Evolutionary conservation across 2,329 filamentous ascomycete genomes (phyloP).

Genomic region (Penicillium polonicum): DNA sequence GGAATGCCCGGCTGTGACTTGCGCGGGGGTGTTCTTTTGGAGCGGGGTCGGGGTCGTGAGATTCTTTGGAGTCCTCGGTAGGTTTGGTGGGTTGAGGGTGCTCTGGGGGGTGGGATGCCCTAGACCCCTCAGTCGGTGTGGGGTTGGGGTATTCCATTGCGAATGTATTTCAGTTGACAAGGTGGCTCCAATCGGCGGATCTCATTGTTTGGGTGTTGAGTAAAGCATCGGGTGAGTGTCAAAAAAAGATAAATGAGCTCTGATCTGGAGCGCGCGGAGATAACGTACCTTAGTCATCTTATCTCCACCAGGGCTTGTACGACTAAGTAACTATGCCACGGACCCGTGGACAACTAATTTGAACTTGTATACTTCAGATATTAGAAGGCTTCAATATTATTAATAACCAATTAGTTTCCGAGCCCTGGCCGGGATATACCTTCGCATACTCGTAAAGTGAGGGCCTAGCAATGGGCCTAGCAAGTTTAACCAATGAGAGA

Average conservation of each 20-base stretch:
- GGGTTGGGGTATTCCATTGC: neutral
- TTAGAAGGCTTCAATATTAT: no score
- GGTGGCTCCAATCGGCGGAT: neutral
- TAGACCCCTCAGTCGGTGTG: neutral
- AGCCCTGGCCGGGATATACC: no score
- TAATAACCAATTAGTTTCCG: no score
- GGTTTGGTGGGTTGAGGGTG: neutral
- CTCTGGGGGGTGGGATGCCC: neutral
- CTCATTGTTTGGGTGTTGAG: neutral
- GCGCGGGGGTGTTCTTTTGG: neutral
- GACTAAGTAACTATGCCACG: no score
- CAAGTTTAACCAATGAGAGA: no score
- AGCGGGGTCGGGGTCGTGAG: neutral
- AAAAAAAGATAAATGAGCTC: neutral
- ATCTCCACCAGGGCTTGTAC: neutral
- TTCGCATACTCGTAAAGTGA: no score
- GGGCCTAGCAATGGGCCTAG: no score
- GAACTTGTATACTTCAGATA: no score
- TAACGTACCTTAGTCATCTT: conserved; percentile 6
- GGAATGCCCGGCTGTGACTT: neutral
- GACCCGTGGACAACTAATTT: no score
- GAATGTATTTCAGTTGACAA: neutral
- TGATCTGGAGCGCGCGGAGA: neutral
- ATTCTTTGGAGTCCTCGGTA: neutral
- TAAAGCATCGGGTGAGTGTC: neutral